Evolutionary conservation across 2,329 filamentous ascomycete genomes (phyloP), one percentile per base, ranked within the genome.

Genomic region (Colletotrichum salicis): DNA sequence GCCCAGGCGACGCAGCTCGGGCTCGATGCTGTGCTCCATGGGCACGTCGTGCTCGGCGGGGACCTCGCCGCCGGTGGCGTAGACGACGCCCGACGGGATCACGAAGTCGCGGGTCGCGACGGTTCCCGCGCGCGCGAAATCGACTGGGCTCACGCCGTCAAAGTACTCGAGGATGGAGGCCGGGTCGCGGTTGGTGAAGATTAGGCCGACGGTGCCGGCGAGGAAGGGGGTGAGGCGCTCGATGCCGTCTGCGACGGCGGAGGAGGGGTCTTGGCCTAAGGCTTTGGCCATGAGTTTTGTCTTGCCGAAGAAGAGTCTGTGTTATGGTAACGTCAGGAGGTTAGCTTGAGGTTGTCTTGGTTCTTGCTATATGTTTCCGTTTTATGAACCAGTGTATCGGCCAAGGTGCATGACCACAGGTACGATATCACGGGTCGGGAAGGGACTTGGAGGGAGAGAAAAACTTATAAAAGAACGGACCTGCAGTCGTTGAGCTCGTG

Each of bases 261-360:
- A 93, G 79, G 93, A 92, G 76, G 91, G 88, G 65, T 87, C 91
- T 75, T 89, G 89, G 80, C 96, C 96, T 31, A 99, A 92, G 69
- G 96, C 95, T 84, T 96, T 96, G 78, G 94, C 92, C 95, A 98
- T 98, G 82, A 99, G 95, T 86, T 98, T 98, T 72, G 96, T 98
- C 87, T 98, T 99, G 85, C 96, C 96, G 84, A 98, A 98, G 90
- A 98, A 98, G 81, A 99, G 87, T 77, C 95, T 96, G 78, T 59
- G n/a, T 10, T 8, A 19, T 15, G 11, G 13, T 19, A 2, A 22
- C 5, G 19, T 22, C 31, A 3, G 51, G 7, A 19, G 41, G 64
- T 72, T 31, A 63, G 66, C 45, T 54, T 31, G 41, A 33, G 33
- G 2, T 19, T 29, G 27, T 29, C 27, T 31, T 37, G 33, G 12